These are phyloP conservation scores for Austroboletus niveus DNA, from an alignment of 1,284 basidiomycete species.

Conservation along the genomic window DNA sequence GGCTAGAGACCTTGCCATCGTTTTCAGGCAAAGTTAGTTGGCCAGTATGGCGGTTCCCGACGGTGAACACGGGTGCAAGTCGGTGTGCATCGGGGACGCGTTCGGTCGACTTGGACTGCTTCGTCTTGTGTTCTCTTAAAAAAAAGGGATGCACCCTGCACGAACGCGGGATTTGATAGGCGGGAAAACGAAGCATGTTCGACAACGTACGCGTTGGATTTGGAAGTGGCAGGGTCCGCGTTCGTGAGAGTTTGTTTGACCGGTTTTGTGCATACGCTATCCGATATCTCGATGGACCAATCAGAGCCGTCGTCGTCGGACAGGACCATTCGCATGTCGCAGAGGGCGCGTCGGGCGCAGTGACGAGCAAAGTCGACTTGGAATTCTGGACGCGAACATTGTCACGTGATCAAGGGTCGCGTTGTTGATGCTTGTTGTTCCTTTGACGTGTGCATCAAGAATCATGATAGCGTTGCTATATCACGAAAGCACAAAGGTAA, in stretches of 20 bases:
- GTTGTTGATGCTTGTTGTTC: too few relatives aligned
- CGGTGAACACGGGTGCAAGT: not conserved
- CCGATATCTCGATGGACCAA: slow-evolving; percentile 34
- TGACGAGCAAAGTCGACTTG: too few relatives aligned
- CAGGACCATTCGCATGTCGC: slow-evolving; percentile 15
- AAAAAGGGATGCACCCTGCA: slow-evolving; percentile 19
- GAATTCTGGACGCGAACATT: too few relatives aligned
- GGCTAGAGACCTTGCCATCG: too few relatives aligned
- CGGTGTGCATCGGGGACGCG: too few relatives aligned
- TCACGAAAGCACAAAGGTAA: too few relatives aligned
- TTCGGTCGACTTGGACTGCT: not conserved
- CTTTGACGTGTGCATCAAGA: too few relatives aligned
- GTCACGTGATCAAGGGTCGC: too few relatives aligned
- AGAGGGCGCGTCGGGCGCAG: slow-evolving; percentile 2
- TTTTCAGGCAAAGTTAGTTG: not conserved
- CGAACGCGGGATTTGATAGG: slow-evolving; percentile 6
- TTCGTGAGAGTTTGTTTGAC: slow-evolving; percentile 24
- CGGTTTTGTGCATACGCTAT: slow-evolving; percentile 17
- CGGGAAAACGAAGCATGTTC: slow-evolving; percentile 13
- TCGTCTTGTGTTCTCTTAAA: slow-evolving; percentile 15
- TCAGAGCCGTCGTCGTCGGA: slow-evolving; percentile 24
- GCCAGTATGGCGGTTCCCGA: not conserved
- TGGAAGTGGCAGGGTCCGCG: not conserved
- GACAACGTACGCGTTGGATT: slow-evolving; percentile 17
- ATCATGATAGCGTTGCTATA: too few relatives aligned